Conservation (phyloP, 345 rosid species). For the Aquilaria sinensis region DNA sequence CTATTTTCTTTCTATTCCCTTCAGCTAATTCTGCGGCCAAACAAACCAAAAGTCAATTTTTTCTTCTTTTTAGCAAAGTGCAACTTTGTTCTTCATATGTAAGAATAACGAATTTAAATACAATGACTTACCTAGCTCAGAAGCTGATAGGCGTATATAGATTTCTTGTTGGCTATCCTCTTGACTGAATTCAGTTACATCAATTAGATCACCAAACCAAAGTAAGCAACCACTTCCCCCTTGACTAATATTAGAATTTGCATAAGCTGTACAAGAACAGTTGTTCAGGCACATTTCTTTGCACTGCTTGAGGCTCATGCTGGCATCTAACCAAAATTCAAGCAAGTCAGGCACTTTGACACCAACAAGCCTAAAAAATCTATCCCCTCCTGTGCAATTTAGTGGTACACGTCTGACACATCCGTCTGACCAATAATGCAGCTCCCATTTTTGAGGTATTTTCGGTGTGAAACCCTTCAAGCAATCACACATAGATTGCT, state of each 20-base stretch:
- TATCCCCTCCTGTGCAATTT: conserved; percentile 9
- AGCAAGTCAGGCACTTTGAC: conserved; percentile 21
- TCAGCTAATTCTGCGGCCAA: no score
- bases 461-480: conserved; percentile 13
- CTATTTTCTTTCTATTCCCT: no score
- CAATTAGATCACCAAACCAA: conserved; percentile 30
- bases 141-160: conserved; percentile 31
- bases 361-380: conserved; percentile 9
- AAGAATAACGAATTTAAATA: no score
- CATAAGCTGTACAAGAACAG: conserved; percentile 29
- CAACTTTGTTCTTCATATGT: no score
- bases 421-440: conserved; percentile 19
- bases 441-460: conserved; percentile 22
- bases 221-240: conserved; percentile 26
- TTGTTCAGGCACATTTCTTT: conserved; percentile 22
- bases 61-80: no score
- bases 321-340: conserved; percentile 17
- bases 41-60: no score
- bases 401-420: conserved; percentile 23
- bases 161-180: conserved; percentile 38
- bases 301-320: conserved; percentile 22
- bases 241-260: conserved; percentile 15
- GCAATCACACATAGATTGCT: conserved; percentile 26
- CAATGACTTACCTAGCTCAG: conserved; percentile 30
- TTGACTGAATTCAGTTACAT: conserved; percentile 10